Conservation (phyloP, 108 stramenopile species). For the Schizochytrium sp. region DNA sequence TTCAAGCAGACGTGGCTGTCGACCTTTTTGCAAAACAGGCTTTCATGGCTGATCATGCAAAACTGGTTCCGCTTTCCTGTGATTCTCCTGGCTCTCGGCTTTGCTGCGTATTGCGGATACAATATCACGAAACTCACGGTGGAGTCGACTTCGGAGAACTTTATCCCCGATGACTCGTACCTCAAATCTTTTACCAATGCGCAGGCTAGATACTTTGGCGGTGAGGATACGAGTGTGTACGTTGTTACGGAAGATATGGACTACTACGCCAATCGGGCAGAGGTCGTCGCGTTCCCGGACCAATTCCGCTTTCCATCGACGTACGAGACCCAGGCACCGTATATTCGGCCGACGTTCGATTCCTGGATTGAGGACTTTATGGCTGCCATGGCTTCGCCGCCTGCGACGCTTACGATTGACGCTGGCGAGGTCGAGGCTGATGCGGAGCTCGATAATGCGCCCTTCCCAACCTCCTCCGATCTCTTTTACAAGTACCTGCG, state of each 20-base stretch:
- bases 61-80: neutral
- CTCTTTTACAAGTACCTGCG: constrained; percentile 3
- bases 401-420: neutral
- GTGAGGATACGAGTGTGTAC: neutral
- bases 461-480: neutral
- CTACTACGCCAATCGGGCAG: neutral
- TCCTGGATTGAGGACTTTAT: constrained; percentile 4
- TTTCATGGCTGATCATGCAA: neutral
- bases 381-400: neutral
- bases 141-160: neutral
- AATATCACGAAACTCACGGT: neutral
- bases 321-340: neutral
- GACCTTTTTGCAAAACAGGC: neutral
- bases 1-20: neutral
- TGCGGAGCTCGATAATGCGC: neutral
- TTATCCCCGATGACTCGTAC: neutral
- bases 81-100: neutral
- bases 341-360: neutral
- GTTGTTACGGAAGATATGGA: neutral
- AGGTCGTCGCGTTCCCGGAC: neutral
- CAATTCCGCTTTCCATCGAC: neutral
- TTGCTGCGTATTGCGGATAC: neutral
- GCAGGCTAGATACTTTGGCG: neutral
- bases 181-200: neutral
- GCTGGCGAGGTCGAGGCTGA: neutral